Percentiles rank a stretch among this genome's conserved stretches.
Evolutionary conservation across 75 land plant genomes (phyloP).

Genomic region (Chamaecyparis obtusa): DNA sequence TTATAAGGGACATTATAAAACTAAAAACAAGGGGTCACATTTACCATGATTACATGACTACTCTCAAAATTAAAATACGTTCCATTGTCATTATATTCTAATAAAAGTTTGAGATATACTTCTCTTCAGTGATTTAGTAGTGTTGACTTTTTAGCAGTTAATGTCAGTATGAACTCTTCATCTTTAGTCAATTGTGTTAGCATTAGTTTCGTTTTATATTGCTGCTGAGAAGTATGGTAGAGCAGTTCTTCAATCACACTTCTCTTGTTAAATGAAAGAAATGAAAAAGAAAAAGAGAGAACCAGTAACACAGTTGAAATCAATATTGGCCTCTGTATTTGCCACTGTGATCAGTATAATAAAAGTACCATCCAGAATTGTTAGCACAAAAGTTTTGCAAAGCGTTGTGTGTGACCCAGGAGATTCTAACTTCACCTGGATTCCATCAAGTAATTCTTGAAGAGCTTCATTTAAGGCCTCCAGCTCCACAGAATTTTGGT

Average conservation of each 20-base stretch:
- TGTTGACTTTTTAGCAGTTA: neutral
- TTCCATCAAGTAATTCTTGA: constrained; percentile 92
- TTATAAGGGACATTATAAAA: neutral
- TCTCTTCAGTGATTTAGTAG: neutral
- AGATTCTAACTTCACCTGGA: constrained; percentile 51
- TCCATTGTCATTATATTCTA: neutral
- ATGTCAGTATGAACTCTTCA: neutral
- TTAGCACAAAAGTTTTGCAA: neutral
- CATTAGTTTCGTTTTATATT: neutral
- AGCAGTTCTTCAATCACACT: neutral
- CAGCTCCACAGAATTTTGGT: constrained; percentile 69
- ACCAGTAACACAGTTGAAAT: neutral
- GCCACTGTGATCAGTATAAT: neutral
- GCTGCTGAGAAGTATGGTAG: neutral
- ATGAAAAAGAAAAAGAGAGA: neutral
- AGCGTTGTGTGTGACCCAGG: neutral
- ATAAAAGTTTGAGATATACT: neutral
- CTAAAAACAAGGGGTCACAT: neutral
- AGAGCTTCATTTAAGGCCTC: constrained; percentile 80
- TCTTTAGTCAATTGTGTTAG: neutral
- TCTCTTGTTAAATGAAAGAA: neutral
- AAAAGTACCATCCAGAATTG: neutral
- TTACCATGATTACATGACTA: neutral
- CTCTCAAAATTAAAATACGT: neutral
- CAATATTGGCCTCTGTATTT: neutral